These are phyloP conservation scores for Candida koratica DNA, from an alignment of 805 yeast species.

Conservation along the genomic window DNA sequence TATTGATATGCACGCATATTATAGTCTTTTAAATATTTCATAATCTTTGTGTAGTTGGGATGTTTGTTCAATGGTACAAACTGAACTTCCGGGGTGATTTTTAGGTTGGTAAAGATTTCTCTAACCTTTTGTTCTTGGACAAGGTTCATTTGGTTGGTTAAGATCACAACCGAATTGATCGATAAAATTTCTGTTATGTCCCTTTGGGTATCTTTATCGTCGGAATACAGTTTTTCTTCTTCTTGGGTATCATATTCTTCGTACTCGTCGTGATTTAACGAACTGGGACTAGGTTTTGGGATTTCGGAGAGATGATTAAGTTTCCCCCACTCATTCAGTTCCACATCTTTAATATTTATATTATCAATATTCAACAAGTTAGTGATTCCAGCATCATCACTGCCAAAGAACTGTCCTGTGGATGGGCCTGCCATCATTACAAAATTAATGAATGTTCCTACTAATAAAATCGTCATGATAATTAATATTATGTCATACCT, in stretches of 20 bases:
- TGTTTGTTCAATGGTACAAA: slow-evolving; percentile 29
- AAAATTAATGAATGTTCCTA: slow-evolving; percentile 12
- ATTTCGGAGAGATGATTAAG: slow-evolving; percentile 6
- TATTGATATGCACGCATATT: slow-evolving; percentile 3
- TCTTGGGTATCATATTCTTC: slow-evolving; percentile 2
- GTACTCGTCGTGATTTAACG: neutral
- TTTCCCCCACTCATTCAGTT: slow-evolving; percentile 14
- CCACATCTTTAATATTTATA: slow-evolving; percentile 10
- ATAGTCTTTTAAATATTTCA: slow-evolving; percentile 23
- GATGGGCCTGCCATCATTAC: slow-evolving; percentile 5
- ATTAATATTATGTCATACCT: slow-evolving; percentile 6
- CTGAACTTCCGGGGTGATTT: slow-evolving; percentile 32
- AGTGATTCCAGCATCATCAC: slow-evolving; percentile 4
- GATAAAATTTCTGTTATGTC: slow-evolving; percentile 33
- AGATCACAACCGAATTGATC: slow-evolving; percentile 26
- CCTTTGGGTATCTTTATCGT: slow-evolving; percentile 13
- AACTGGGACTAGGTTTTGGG: slow-evolving; percentile 3
- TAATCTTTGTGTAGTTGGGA: slow-evolving; percentile 25
- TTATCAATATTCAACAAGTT: slow-evolving; percentile 11
- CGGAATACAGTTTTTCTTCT: slow-evolving; percentile 5
- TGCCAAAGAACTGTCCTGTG: neutral
- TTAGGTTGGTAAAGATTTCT: slow-evolving; percentile 20
- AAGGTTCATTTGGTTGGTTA: slow-evolving; percentile 21
- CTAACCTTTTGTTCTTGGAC: slow-evolving; percentile 17
- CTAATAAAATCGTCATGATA: slow-evolving; percentile 9